Conservation (phyloP, 2,329 filamentous ascomycete genomes). For the Macrophomina phaseolina region DNA sequence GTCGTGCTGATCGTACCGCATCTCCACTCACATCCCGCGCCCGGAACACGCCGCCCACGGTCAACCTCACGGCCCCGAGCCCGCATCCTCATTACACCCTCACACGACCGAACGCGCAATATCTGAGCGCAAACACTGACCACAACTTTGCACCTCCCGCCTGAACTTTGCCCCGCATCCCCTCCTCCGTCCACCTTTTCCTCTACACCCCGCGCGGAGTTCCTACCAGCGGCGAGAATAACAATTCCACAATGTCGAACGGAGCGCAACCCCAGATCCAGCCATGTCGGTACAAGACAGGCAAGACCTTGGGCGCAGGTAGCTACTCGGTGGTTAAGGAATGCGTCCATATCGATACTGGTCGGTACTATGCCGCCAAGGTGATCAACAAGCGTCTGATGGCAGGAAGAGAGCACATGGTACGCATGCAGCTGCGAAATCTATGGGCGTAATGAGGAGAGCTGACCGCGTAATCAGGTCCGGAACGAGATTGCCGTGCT, state of each 20-base stretch:
- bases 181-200: background rate
- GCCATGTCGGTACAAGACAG: conserved; percentile 97
- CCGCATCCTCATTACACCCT: background rate
- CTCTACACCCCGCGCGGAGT: background rate
- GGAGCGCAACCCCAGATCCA: conserved; percentile 62
- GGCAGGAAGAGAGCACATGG: conserved; percentile 98
- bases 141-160: background rate
- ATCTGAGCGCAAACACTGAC: background rate
- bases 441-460: background rate
- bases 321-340: conserved; percentile 99
- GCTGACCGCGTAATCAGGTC: conserved; percentile 61
- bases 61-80: background rate
- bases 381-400: conserved; percentile 99
- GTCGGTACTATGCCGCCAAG: conserved; percentile 97
- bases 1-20: conserved; percentile 7
- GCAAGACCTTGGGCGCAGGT: conserved; percentile 94
- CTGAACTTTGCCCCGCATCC: background rate
- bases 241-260: conserved; percentile 18
- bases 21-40: conserved; percentile 2
- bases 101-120: background rate
- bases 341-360: conserved; percentile 97
- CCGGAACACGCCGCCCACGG: conserved; percentile 8
- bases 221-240: background rate
- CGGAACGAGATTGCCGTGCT: conserved; percentile 98
- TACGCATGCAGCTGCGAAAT: conserved; percentile 46